These are phyloP conservation scores for Trichosporon ovoides DNA, from an alignment of 1,284 basidiomycete species.

Conservation along the genomic window DNA sequence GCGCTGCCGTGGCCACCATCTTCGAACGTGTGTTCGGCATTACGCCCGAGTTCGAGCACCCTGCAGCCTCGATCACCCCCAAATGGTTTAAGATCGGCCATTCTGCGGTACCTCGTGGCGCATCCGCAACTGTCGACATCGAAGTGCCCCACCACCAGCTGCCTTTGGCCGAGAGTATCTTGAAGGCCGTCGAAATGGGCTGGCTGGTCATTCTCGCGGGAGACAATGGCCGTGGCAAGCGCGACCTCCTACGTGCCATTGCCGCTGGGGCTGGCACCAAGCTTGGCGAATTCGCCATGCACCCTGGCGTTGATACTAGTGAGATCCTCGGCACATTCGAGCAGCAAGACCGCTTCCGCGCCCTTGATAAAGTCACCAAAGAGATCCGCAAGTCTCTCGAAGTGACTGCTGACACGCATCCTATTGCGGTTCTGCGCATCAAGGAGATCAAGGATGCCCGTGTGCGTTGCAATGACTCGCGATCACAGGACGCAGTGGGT, in stretches of 20 bases:
- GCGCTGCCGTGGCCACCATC: constrained; percentile 57
- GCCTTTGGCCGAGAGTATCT: constrained; percentile 66
- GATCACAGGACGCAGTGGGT: constrained; percentile 13
- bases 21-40: constrained; percentile 61
- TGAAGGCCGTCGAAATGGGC: constrained; percentile 66
- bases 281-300: constrained; percentile 73
- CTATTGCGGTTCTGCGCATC: constrained; percentile 12
- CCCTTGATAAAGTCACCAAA: constrained; percentile 18
- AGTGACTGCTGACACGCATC: constrained; percentile 21
- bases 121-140: constrained; percentile 48
- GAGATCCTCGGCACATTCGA: constrained; percentile 96
- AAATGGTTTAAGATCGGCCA: constrained; percentile 65
- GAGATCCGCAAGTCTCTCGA: constrained; percentile 20
- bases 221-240: constrained; percentile 70
- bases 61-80: constrained; percentile 57
- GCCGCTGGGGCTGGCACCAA: constrained; percentile 65
- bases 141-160: constrained; percentile 64
- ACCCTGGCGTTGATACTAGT: constrained; percentile 82
- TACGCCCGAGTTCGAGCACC: constrained; percentile 43
- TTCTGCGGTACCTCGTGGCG: constrained; percentile 54
- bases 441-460: constrained; percentile 19
- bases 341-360: constrained; percentile 61
- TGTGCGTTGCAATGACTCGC: constrained; percentile 18
- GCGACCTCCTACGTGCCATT: constrained; percentile 64
- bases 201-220: constrained; percentile 91